Evolutionary conservation across 2,329 filamentous ascomycete genomes (phyloP), one percentile per base, ranked within the genome.

Genomic region (Colletotrichum gloeosporioides): DNA sequence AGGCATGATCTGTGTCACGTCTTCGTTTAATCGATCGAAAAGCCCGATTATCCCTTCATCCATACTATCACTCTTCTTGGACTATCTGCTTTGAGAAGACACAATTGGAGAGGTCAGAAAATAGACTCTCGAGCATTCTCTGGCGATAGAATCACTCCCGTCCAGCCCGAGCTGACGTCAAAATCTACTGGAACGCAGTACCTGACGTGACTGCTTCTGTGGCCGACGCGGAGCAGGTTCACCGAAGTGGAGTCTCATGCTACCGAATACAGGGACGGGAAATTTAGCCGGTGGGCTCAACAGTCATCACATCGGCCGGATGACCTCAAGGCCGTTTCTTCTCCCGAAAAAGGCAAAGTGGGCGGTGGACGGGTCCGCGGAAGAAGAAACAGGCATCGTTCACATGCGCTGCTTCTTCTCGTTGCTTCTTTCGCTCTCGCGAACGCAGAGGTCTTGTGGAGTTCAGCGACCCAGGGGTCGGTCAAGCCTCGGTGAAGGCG

Each of bases 401-500:
- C 59, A 34, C 59, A 22, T 63, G 31, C 29, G 59, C 12, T 63
- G 18, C 44, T 53, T 32, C 27, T 62, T 31, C 18, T 34, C 59
- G 29, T 62, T 62, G 29, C 59, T 62, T 34, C 59, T 62, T 32
- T 31, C 29, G 16, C 32, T 32, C 36, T 66, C 25, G 25, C 27
- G 61, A 27, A 22, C 61, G 12, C 27, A 63, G 61, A 31, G 31
- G 25, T 2, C n/a, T n/a, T 63, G 66, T 44, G 31, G 66, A 29
- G 27, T 15, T 57, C 49, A 68, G 29, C n/a, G 29, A 8, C 15
- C 16, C 65, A 68, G n/a, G 31, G 66, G 22, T 59, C 53, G 66
- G 66, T 39, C 66, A 69, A 39, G 71, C 49, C 73, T 75, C 73
- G 69, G 73, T 67, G 73, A 75, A 44, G 36, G 44, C 29, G 31